These are phyloP conservation scores for Euphorbia celastroides DNA, from an alignment of 441 rosid genomes.

Conservation along the genomic window DNA sequence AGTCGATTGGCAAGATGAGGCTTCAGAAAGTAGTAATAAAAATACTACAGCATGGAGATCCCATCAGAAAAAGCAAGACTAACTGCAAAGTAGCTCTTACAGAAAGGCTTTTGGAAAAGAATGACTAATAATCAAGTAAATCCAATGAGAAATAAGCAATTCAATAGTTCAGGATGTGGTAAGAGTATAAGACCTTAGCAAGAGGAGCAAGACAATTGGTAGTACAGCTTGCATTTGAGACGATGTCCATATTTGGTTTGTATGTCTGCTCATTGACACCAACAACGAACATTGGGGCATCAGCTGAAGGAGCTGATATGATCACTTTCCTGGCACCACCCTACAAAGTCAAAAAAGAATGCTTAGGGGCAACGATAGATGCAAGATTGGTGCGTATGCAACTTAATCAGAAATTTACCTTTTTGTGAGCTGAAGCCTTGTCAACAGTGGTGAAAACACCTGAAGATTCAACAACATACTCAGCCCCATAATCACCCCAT, in stretches of 20 bases:
- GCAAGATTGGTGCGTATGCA: background rate
- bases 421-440: conserved; percentile 82
- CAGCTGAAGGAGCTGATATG: conserved; percentile 84
- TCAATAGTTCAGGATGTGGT: too few species aligned
- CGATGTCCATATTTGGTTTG: conserved; percentile 57
- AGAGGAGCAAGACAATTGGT: conserved; percentile 93
- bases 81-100: too few species aligned
- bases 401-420: conserved; percentile 36
- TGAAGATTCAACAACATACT: conserved; percentile 90
- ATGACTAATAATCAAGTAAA: too few species aligned
- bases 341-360: conserved; percentile 26
- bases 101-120: too few species aligned
- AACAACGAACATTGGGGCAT: conserved; percentile 91
- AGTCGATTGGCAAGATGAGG: too few species aligned
- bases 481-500: conserved; percentile 92
- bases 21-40: too few species aligned
- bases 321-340: conserved; percentile 89
- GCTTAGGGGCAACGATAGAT: background rate
- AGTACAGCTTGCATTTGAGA: conserved; percentile 91
- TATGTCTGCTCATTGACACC: conserved; percentile 88
- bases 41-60: too few species aligned
- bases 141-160: too few species aligned
- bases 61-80: too few species aligned
- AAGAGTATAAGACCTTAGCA: conserved; percentile 50
- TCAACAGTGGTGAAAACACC: conserved; percentile 81